A percentile compares a stretch with the other conserved stretches of the same genome.
Evolutionary conservation across 2,329 filamentous ascomycete species (phyloP).

Genomic region (Cordyceps tenuipes): DNA sequence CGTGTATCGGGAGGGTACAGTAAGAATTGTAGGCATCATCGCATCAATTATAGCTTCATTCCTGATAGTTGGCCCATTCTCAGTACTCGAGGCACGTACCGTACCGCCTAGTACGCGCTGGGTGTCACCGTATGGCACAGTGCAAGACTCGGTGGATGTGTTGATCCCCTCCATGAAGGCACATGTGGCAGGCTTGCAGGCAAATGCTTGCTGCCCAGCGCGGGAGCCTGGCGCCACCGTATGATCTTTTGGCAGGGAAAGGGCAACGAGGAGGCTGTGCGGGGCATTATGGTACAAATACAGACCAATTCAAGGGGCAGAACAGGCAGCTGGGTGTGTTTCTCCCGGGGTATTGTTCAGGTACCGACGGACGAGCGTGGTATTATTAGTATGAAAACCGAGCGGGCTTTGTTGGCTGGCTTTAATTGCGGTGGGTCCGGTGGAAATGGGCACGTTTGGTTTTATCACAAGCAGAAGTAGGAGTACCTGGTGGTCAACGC

Average conservation of each 20-base stretch:
- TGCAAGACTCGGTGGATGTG: neutral
- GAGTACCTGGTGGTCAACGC: too few relatives aligned
- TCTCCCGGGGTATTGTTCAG: neutral
- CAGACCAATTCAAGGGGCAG: neutral
- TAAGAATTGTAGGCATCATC: too few relatives aligned
- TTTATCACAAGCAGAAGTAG: neutral
- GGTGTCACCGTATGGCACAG: neutral
- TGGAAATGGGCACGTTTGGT: constrained; percentile 2
- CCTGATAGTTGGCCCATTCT: too few relatives aligned
- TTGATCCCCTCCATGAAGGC: constrained; percentile 1
- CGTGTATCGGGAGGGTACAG: too few relatives aligned
- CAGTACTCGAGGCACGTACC: neutral
- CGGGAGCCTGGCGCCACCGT: neutral
- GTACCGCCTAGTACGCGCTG: neutral
- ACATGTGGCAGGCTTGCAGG: neutral
- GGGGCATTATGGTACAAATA: neutral
- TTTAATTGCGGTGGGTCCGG: constrained; percentile 10
- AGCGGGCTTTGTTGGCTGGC: neutral
- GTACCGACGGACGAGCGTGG: neutral
- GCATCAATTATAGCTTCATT: too few relatives aligned
- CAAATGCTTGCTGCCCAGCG: neutral
- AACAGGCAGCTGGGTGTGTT: neutral
- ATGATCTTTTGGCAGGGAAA: neutral
- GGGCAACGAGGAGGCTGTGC: neutral
- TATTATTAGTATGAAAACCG: constrained; percentile 4